These are phyloP conservation scores for Leccinum obscurum DNA, from an alignment of 768 basidiomycete species.

Conservation along the genomic window DNA sequence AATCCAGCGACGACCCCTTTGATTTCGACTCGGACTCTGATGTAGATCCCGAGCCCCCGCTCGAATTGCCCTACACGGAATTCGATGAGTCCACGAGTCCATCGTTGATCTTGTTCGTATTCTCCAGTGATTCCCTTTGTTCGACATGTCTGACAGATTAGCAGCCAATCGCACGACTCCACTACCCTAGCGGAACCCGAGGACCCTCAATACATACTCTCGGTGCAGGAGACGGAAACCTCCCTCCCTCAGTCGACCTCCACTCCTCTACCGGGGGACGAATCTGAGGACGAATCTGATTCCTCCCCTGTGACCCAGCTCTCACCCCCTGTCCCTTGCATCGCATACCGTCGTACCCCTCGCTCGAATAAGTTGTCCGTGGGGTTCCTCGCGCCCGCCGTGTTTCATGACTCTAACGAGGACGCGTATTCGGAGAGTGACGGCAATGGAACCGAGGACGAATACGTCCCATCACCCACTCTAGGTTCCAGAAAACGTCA, in stretches of 20 bases:
- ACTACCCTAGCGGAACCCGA: neutral
- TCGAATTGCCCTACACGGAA: slow-evolving; percentile 15
- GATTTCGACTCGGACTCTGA: slow-evolving; percentile 35
- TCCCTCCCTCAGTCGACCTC: slow-evolving; percentile 7
- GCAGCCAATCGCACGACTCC: slow-evolving; percentile 20
- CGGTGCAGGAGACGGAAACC: slow-evolving; percentile 6
- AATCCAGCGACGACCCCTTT: slow-evolving; percentile 26
- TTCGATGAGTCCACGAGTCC: slow-evolving; percentile 9
- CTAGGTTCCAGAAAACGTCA: slow-evolving; percentile 36
- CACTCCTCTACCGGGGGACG: neutral
- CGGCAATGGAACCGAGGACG: slow-evolving; percentile 43
- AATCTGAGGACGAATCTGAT: neutral
- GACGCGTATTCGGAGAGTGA: slow-evolving; percentile 40
- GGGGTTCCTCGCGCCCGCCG: slow-evolving; percentile 1
- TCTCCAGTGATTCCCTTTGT: neutral
- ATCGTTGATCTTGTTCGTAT: slow-evolving; percentile 29
- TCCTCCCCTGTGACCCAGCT: neutral
- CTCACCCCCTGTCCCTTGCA: neutral
- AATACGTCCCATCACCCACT: slow-evolving; percentile 43
- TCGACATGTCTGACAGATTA: slow-evolving; percentile 15
- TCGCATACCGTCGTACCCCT: slow-evolving; percentile 9
- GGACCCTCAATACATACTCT: slow-evolving; percentile 19
- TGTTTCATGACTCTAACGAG: slow-evolving; percentile 20
- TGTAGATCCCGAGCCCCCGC: slow-evolving; percentile 25
- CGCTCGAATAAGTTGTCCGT: slow-evolving; percentile 16